Evolutionary conservation across 2,329 filamentous ascomycete genomes (phyloP), one percentile per base, ranked within the genome.

Genomic region (Aspergillus sp.): DNA sequence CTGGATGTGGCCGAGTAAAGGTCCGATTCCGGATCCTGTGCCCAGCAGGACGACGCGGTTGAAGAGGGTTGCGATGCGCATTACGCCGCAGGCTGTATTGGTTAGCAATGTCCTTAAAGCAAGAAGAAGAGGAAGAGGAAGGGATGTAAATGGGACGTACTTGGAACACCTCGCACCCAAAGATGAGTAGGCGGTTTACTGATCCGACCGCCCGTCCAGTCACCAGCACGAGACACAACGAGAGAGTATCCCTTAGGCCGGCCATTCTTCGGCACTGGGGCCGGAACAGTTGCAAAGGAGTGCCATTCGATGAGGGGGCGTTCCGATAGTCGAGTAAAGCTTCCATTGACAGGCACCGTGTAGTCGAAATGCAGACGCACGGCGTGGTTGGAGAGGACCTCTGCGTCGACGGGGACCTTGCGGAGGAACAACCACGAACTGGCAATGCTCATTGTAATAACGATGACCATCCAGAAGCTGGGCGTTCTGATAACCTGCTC

Each of bases 21-120:
- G 74, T 0, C 74, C 74, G 47, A 77, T 76, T 2, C 75, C 75
- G 14, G 68, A 72, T 7, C 75, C 74, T 1, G 75, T 77, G 3
- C 71, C 72, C n/a, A 77, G 69, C 11, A 77, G 66, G 40, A 76
- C 69, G 9, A 75, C 66, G 17, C 66, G 61, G 19, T 67, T 65
- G 61, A 76, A 76, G 6, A 76, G 52, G 12, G 52, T 48, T n/a
- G 52, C 44, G 8, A 55, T 70, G 56, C 71, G 70, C 43, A 76
- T 66, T 40, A 55, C 72, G 33, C 73, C 73, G 15, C 66, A 68
- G 1, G 66, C 67, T 63, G 33, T 11, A 11, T 14, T 9, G 1
- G 44, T 60, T 49, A 59, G 52, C 31, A 48, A 31, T 17, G 4
- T 21, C 21, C 0, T 12, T 3, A 6, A 7, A 21, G 37, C 3